A percentile compares a stretch with the other conserved stretches of the same genome.
Conservation (phyloP, 106 monocot genomes). For the Dendrobium catenatum region DNA sequence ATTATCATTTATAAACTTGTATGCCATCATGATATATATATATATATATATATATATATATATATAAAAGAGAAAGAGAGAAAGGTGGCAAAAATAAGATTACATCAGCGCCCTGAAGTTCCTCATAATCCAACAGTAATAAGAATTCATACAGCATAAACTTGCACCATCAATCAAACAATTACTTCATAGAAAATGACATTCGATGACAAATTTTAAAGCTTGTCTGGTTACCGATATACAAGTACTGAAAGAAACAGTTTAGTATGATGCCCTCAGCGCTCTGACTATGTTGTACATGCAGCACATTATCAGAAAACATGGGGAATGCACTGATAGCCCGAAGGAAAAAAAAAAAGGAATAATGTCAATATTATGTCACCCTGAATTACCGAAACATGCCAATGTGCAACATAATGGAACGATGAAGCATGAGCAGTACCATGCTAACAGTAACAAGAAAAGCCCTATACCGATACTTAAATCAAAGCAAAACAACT, state of each 20-base stretch:
- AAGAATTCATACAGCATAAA: too few species aligned
- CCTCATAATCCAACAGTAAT: too few species aligned
- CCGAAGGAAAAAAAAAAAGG: not conserved
- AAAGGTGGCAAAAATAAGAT: too few species aligned
- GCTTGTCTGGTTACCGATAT: not conserved
- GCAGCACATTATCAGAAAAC: not conserved
- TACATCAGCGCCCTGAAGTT: too few species aligned
- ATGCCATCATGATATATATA: too few species aligned
- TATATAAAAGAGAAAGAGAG: too few species aligned
- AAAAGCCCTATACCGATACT: not conserved
- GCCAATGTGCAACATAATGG: not conserved
- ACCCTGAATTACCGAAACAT: not conserved
- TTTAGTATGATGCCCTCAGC: not conserved
- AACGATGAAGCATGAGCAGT: not conserved
- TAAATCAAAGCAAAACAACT: too few species aligned
- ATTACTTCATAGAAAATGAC: not conserved
- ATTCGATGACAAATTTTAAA: conserved; percentile 1
- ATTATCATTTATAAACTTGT: too few species aligned
- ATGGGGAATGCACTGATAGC: not conserved
- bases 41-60: too few species aligned
- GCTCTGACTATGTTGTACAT: too few species aligned
- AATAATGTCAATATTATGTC: conserved; percentile 1
- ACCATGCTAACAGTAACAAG: not conserved
- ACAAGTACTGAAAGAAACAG: not conserved
- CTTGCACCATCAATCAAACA: too few species aligned